Conservation (phyloP, 768 basidiomycete genomes). For the Xerocomus spinulosus region DNA sequence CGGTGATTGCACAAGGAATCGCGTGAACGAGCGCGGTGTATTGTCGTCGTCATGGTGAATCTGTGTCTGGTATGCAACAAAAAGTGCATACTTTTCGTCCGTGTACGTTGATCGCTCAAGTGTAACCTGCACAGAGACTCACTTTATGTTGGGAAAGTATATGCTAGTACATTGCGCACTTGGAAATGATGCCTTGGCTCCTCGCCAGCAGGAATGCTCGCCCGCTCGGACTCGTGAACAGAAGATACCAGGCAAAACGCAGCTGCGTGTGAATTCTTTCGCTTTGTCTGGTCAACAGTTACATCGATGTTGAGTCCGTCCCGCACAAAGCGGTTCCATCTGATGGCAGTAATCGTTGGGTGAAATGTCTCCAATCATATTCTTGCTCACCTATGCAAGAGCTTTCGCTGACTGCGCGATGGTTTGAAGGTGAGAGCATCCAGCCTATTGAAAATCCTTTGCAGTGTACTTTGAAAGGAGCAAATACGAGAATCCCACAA, state of each 20-base stretch:
- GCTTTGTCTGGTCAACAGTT: constrained; percentile 7
- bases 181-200: constrained; percentile 52
- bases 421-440: constrained; percentile 64
- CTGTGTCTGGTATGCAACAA: constrained; percentile 66
- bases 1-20: constrained; percentile 79
- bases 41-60: constrained; percentile 70
- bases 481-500: constrained; percentile 18
- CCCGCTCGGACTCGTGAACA: constrained; percentile 54
- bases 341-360: constrained; percentile 18
- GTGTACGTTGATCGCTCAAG: constrained; percentile 76
- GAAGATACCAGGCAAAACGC: constrained; percentile 42
- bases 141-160: neutral
- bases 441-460: constrained; percentile 41
- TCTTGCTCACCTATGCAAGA: constrained; percentile 56
- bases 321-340: constrained; percentile 71
- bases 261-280: constrained; percentile 6
- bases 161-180: constrained; percentile 33
- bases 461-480: constrained; percentile 11
- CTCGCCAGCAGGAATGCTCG: constrained; percentile 26
- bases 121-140: constrained; percentile 49
- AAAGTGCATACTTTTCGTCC: constrained; percentile 78
- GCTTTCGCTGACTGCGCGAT: constrained; percentile 69
- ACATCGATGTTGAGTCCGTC: constrained; percentile 35
- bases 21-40: constrained; percentile 48
- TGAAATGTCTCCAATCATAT: neutral